Base-by-base conservation (phyloP, 495 filamentous ascomycete species). In the Thermochaetoides thermophila region DNA sequence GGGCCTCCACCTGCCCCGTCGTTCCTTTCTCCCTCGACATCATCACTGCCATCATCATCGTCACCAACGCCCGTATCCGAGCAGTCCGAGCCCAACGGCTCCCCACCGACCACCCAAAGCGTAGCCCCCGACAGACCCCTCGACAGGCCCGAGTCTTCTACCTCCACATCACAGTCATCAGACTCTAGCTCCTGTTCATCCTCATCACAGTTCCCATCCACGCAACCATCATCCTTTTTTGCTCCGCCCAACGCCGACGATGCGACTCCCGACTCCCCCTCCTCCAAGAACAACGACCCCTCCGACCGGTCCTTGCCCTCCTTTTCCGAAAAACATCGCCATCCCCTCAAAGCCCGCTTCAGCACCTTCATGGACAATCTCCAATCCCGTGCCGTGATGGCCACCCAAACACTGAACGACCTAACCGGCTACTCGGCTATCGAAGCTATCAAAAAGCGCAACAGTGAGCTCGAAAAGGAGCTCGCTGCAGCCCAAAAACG, bases 391-490 rank as follows among this genome's bases (percentile, higher is more conserved):
- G 63, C 85, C 21, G 81, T 91, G 42, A 69, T 75, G 34, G 84
- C 84, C 8, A 79, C 81, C 4, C 85, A 93, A 49, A 77, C 76
- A 35, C 67, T 97, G 55, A 96, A 96, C 55, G 80, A 82, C 46
- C 64, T 93, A 29, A 97, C 91, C 1, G 91, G 91, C 9, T 97
- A 97, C 67, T 78, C 81, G 1, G 77, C 79, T 22, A 97, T 97
- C 55, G 89, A 94, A 50, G 61, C 75, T 8, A 64, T 97, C 30
- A 86, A 93, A 50, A 56, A 60, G 4, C 68, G 75, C 11, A 94
- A 96, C 53, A 64, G 70, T 14, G 49, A 49, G 5, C 80, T 69
- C 69, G 89, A 97, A 53, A 32, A 53, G 7, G 56, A 60, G 16
- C 78, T 86, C 20, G 69, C 68, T 31, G 40, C 58, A 12, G 73